phyloP scores from a whole-genome alignment of 2,329 filamentous ascomycete species.

The Aspergillus ustus region DNA sequence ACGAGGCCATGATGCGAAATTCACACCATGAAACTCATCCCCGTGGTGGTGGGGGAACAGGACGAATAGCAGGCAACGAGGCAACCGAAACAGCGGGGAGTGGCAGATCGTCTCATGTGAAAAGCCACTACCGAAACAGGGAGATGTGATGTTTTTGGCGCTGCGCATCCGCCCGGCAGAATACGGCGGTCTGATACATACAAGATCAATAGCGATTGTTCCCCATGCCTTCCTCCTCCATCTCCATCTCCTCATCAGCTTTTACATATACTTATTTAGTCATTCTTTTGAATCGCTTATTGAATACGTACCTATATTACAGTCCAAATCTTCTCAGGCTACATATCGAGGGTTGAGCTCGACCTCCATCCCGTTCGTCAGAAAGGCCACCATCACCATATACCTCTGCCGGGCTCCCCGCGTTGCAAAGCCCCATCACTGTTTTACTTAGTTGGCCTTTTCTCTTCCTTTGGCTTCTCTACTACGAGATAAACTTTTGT shows the following conservation, averaged over 20 bases:
- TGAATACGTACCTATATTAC: neutral
- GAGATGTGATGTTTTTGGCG: constrained; percentile 16
- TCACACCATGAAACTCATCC: constrained; percentile 34
- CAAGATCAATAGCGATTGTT: neutral
- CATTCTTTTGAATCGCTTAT: neutral
- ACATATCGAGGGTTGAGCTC: neutral
- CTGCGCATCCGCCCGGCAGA: constrained; percentile 28
- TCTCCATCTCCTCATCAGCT: neutral
- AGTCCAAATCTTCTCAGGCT: neutral
- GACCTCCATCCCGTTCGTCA: neutral
- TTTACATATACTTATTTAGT: constrained; percentile 2
- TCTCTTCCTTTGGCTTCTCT: neutral
- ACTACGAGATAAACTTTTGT: neutral
- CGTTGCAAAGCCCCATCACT: neutral
- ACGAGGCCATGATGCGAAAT: constrained; percentile 39
- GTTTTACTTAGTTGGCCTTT: constrained; percentile 9
- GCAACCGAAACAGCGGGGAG: neutral
- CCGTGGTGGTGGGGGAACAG: constrained; percentile 14
- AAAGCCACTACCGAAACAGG: constrained; percentile 5
- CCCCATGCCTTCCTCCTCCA: constrained; percentile 7
- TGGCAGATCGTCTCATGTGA: constrained; percentile 15
- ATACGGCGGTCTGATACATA: constrained; percentile 11
- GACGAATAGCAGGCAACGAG: constrained; percentile 7
- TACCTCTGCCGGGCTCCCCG: constrained; percentile 5
- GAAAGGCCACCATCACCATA: constrained; percentile 26